Evolutionary conservation across 805 yeast genomes (phyloP), one percentile per base, ranked within the genome.

Genomic region (Candida germanica): DNA sequence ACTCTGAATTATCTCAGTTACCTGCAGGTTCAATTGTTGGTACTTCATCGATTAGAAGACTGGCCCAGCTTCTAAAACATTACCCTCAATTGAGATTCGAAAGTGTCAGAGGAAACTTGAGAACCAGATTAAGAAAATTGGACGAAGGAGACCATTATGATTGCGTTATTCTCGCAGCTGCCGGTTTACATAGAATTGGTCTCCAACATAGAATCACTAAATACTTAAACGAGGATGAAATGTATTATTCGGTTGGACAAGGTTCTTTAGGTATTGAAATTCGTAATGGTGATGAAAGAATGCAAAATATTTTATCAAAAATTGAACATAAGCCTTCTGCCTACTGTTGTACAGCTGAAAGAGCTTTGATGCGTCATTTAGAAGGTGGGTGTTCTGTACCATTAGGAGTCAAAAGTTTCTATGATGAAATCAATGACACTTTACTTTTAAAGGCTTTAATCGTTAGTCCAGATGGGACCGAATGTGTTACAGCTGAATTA

Each of bases 341-440:
- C 1, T 62, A 79, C 41, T 73, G 94, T 48, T 89, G 98, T 59
- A 59, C 79, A 6, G 95, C 96, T 3, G 98, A 93, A 61, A 75
- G 98, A 50, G 70, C 91, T 5, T 64, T 93, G 43, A 77, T 93
- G 86, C 75, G 91, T 59, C 72, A 83, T 16, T 72, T 93, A 41
- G 98, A 93, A 65, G 98, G 98, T 43, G 98, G 98, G 6, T 93
- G 98, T 62, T 87, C 96, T 1, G 97, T 93, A 12, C 98, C 98
- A 5, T 85, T 93, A 46, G 98, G 98, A 35, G 96, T 87, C 19
- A 74, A 79, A 45, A 71, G 88, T n/a, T 46, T 51, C 6, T 83
- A 73, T 46, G 59, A 73, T 36, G 61, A 58, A 14, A 47, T 33
- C 1, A 68, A 79, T 0, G 61, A 70, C 24, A 51, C 56, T 4